Base-by-base conservation (phyloP, 1,284 basidiomycete genomes). In the Cystobasidium slooffiae region DNA sequence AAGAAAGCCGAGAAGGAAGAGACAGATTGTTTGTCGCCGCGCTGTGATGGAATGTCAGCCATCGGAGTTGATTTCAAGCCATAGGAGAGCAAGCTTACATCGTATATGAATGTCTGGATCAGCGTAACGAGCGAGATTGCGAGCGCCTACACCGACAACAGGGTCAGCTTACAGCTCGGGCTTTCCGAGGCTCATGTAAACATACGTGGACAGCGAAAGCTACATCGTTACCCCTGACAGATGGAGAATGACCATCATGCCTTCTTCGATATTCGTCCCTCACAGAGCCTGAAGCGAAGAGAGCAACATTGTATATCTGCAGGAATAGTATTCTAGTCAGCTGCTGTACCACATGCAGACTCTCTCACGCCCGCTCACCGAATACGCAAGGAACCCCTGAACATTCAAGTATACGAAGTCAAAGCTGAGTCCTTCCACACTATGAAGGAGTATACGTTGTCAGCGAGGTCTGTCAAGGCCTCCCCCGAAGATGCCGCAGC, bases 361-460 rank as follows among this genome's bases (percentile, higher is more conserved):
- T 9, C n/a, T 39, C 24, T 56, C 39, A 6, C 53, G 39, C 12
- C 22, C 20, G 22, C 72, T 37, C 16, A 79, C 75, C 0, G 82
- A 77, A 58, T 84, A 80, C 41, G 82, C 81, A 10, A 83, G 68
- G 76, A 84, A 84, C 0, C 84, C 84, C 46, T 84, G 74, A 0
- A 84, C 84, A 75, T 86, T 85, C 55, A 84, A 76, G 62, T 80
- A 79, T n/a, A 81, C 77, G 67, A 85, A 85, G 78, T 85, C 84
- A 18, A 82, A 76, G 1, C 81, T 82, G n/a, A 85, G 77, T 2
- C 85, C 85, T 4, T 79, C 77, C 0, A 83, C 81, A 24, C 74
- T 75, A 44, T 37, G 7, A 8, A 14, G 14, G n/a, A 20, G 5
- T 24, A 39, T 3, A n/a, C 43, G 6, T 37, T 12, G 31, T 31